phyloP scores from a whole-genome alignment of 371 early-diverging fungal genomes.

The Mortierella sp. region DNA sequence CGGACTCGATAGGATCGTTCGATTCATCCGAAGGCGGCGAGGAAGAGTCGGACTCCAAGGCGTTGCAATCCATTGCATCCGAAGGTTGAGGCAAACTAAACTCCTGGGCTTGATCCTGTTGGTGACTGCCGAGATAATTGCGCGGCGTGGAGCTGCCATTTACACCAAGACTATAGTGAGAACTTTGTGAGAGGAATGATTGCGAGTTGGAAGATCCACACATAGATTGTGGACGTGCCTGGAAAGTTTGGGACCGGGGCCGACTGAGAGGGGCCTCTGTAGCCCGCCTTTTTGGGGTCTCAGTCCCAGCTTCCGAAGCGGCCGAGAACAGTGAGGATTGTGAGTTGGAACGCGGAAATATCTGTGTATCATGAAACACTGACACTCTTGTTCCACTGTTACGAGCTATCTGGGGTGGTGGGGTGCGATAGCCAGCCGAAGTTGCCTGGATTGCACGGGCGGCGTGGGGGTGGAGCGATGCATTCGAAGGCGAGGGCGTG shows the following conservation, averaged over 20 bases:
- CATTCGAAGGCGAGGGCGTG: neutral
- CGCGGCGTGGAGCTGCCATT: neutral
- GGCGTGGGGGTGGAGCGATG: neutral
- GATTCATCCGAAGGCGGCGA: no score
- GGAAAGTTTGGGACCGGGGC: neutral
- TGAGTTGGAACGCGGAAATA: neutral
- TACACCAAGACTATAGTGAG: neutral
- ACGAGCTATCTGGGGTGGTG: neutral
- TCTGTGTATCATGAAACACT: neutral
- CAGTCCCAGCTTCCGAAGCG: neutral
- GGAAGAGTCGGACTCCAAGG: neutral
- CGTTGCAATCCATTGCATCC: neutral
- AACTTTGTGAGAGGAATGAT: neutral
- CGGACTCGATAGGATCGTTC: neutral
- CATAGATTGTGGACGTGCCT: neutral
- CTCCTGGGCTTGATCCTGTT: neutral
- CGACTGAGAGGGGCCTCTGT: neutral
- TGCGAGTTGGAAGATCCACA: neutral
- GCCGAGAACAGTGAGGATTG: neutral
- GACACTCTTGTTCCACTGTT: neutral
- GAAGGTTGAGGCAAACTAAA: neutral
- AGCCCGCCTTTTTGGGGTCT: constrained; percentile 1
- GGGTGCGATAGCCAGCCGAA: neutral
- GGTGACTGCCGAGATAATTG: neutral
- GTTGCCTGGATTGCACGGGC: neutral